Evolutionary conservation across 148 eudicot genomes (phyloP), one percentile per base, ranked within the genome.

Genomic region (Selenicereus undatus): DNA sequence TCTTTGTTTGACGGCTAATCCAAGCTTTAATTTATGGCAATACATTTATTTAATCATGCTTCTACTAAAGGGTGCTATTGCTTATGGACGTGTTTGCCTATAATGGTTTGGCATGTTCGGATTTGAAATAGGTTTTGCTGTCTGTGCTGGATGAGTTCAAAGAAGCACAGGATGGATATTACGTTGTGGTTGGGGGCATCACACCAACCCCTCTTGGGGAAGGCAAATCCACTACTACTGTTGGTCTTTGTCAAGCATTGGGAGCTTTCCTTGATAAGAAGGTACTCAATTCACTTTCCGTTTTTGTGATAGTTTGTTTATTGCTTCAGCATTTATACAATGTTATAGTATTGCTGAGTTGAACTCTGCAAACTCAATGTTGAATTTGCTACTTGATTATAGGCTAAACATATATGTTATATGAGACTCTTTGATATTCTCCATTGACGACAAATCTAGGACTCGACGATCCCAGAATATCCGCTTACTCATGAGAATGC

Each of bases 191-290:
- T 78, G 99, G 98, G 32, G 98, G 99, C 39, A 96, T 96, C 51
- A 93, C 98, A 79, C 99, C 99, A 58, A 96, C 99, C 35, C 99
- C 99, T 78, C 95, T 96, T 54, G 99, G 99, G 62, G 99, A 96
- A 89, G 99, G 99, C 79, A 96, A 96, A 83, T 96, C 99, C 71
- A 96, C 99, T 36, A 96, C 99, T 51, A 93, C 98, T 50, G 99
- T 96, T 84, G 99, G 99, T 78, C 93, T 96, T 65, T 96, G 99
- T 85, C 94, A 96, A 86, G 98, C 98, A 8, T 84, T 96, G 89
- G 99, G 98, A 81, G 98, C 99, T 86, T 96, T 86, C 82, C 95
- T 96, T 81, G 92, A 93, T 81, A 96, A 96, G 87, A 96, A 96
- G 94, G 99, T 96, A 76, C 26, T 36, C 71, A 8, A 29, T 54